phyloP scores from a whole-genome alignment of 2,329 filamentous ascomycete genomes.

The Aspergillus viridinutans region DNA sequence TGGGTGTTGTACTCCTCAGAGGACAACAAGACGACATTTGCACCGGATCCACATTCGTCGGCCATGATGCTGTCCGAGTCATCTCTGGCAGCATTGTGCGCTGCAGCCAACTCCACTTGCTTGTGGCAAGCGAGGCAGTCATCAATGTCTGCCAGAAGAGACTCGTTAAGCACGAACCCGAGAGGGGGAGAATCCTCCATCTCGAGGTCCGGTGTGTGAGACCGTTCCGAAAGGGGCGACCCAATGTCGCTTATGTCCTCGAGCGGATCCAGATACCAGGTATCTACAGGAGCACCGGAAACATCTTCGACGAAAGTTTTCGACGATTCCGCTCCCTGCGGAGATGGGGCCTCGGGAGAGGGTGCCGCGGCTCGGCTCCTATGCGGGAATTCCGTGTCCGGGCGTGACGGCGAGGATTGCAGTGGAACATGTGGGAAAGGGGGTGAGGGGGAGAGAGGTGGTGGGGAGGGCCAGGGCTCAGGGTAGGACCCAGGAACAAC shows the following conservation, averaged over 20 bases:
- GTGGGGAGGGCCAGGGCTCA: not conserved
- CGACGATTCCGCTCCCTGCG: not conserved
- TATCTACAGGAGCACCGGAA: not conserved
- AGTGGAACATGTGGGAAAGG: not conserved
- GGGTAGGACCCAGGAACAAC: not conserved
- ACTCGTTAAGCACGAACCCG: not conserved
- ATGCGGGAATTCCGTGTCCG: not conserved
- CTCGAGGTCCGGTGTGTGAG: slow-evolving; percentile 6
- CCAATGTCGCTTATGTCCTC: slow-evolving; percentile 9
- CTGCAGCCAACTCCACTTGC: slow-evolving; percentile 3
- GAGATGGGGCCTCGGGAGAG: not conserved
- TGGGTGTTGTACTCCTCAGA: not conserved
- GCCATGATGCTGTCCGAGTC: not conserved
- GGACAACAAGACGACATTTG: not conserved
- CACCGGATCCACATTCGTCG: not conserved
- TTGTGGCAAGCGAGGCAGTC: slow-evolving; percentile 2
- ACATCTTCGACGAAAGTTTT: not conserved
- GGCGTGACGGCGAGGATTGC: not conserved
- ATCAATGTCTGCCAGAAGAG: slow-evolving; percentile 1
- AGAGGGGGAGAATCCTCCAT: not conserved
- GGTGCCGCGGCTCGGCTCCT: not conserved
- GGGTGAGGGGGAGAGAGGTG: not conserved
- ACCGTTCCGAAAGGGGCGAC: slow-evolving; percentile 9
- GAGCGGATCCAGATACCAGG: not conserved
- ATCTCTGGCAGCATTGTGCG: not conserved